Conservation (phyloP, 208 protist genomes). For the Trypanosoma congolense region DNA sequence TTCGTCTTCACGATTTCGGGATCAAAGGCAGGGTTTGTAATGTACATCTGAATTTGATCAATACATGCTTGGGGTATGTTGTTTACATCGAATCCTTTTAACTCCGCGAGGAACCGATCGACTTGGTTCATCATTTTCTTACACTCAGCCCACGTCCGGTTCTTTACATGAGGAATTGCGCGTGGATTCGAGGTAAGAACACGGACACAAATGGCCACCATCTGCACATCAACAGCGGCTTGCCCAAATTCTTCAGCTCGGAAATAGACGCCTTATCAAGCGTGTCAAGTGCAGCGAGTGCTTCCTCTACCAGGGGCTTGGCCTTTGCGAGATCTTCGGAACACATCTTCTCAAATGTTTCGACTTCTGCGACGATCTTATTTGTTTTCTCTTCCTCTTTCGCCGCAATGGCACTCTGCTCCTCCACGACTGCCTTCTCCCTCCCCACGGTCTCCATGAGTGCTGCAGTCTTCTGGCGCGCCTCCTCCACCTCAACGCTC, state of each 20-base stretch:
- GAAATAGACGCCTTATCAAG: constrained; percentile 96
- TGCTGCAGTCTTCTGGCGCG: constrained; percentile 90
- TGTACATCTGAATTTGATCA: constrained; percentile 91
- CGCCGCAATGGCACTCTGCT: constrained; percentile 91
- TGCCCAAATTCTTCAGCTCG: constrained; percentile 96
- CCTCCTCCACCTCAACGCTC: constrained; percentile 93
- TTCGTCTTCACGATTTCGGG: constrained; percentile 89
- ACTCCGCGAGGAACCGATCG: constrained; percentile 90
- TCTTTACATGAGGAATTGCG: constrained; percentile 84
- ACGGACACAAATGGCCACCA: constrained; percentile 94
- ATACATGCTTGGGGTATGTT: constrained; percentile 95
- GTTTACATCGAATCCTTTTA: constrained; percentile 93
- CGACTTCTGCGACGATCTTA: constrained; percentile 92
- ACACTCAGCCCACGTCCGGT: constrained; percentile 93
- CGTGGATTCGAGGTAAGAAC: constrained; percentile 92
- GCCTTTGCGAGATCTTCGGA: constrained; percentile 89
- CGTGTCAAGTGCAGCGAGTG: constrained; percentile 94
- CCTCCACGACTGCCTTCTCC: constrained; percentile 94
- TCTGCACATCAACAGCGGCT: constrained; percentile 94
- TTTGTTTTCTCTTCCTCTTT: constrained; percentile 96
- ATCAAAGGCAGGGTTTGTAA: constrained; percentile 90
- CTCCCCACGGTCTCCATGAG: constrained; percentile 93
- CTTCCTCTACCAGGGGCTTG: constrained; percentile 92
- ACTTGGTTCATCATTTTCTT: constrained; percentile 98
- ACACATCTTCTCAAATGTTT: constrained; percentile 82